Conservation (phyloP, 2,329 filamentous ascomycete species). For the Sclerotinia minor region DNA sequence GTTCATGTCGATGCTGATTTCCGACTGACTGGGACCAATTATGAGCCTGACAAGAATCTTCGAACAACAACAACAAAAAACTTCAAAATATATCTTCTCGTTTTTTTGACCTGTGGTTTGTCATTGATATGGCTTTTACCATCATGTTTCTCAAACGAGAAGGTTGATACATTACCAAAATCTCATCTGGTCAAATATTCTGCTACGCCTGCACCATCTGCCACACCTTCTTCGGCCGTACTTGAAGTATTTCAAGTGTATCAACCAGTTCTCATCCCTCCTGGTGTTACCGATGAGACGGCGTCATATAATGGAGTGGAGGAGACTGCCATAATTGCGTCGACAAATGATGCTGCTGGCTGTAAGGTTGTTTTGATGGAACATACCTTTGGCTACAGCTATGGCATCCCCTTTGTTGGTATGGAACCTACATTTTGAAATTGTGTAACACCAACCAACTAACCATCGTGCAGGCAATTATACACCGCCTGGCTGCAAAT, state of each 20-base stretch:
- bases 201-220: slow-evolving; percentile 30
- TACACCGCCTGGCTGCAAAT: slow-evolving; percentile 65
- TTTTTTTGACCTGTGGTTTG: slow-evolving; percentile 14
- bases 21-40: not conserved
- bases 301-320: slow-evolving; percentile 36
- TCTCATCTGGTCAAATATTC: slow-evolving; percentile 34
- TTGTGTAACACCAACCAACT: slow-evolving; percentile 22
- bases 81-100: slow-evolving; percentile 6
- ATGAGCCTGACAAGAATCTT: not conserved
- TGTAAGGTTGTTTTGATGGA: slow-evolving; percentile 65
- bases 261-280: slow-evolving; percentile 60
- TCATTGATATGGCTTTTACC: slow-evolving; percentile 25
- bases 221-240: slow-evolving; percentile 37
- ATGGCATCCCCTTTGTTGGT: slow-evolving; percentile 73
- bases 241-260: slow-evolving; percentile 70
- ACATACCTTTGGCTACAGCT: slow-evolving; percentile 70
- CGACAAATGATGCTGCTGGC: slow-evolving; percentile 37
- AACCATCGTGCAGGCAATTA: slow-evolving; percentile 54
- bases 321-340: slow-evolving; percentile 33
- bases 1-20: not conserved
- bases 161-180: not conserved
- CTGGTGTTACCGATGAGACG: slow-evolving; percentile 45
- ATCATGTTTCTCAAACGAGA: slow-evolving; percentile 1
- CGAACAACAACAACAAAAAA: not conserved
- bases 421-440: slow-evolving; percentile 39